These are phyloP conservation scores for Alternaria dauci DNA, from an alignment of 2,329 filamentous ascomycete genomes.

Conservation along the genomic window DNA sequence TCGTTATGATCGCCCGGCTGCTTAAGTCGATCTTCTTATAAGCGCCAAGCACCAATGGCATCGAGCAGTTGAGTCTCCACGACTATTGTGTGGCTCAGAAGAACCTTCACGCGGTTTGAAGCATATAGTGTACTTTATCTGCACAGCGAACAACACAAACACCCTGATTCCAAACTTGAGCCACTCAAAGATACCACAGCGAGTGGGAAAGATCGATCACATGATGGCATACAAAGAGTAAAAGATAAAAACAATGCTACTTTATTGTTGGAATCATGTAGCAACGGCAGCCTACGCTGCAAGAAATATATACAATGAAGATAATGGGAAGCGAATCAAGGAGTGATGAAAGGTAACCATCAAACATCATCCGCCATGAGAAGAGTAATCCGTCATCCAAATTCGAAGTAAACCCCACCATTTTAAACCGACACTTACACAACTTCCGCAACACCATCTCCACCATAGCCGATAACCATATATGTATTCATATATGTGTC, in stretches of 20 bases:
- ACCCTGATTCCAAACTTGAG: conserved; percentile 30
- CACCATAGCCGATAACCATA: no score
- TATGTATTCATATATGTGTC: no score
- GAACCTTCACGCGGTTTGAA: background rate
- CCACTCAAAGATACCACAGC: background rate
- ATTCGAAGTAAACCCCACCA: background rate
- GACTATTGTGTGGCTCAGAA: background rate
- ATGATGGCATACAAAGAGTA: background rate
- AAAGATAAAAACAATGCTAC: background rate
- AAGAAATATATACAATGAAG: background rate
- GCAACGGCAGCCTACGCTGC: background rate
- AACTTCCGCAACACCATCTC: no score
- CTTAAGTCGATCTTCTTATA: background rate
- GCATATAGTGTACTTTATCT: conserved; percentile 36
- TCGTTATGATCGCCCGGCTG: conserved; percentile 5
- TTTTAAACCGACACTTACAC: background rate
- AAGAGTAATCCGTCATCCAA: background rate
- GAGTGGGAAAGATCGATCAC: background rate
- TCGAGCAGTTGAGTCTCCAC: background rate
- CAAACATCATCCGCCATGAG: conserved; percentile 1
- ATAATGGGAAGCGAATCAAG: background rate
- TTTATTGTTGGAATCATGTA: background rate
- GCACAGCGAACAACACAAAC: conserved; percentile 34
- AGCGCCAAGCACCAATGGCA: background rate
- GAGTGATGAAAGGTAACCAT: background rate